A percentile compares a stretch with the other conserved stretches of the same genome.
phyloP scores from a whole-genome alignment of 2,329 filamentous ascomycete genomes.

The Sporothrix pallida region DNA sequence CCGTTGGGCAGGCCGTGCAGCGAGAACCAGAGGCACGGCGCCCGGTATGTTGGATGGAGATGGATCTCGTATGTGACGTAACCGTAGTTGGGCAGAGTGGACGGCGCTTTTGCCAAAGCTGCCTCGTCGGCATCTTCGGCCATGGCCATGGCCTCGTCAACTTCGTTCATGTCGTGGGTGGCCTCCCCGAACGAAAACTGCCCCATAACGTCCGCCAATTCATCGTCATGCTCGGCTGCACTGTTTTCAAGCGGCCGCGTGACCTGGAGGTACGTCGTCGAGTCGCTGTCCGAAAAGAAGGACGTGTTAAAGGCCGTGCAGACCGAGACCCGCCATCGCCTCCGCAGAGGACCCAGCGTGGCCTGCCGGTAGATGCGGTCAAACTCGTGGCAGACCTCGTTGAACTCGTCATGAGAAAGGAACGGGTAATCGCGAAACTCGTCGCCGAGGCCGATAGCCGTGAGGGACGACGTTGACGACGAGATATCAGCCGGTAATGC shows the following conservation, averaged over 20 bases:
- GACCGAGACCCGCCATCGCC: slow-evolving; percentile 60
- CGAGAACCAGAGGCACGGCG: slow-evolving; percentile 78
- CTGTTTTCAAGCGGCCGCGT: slow-evolving; percentile 57
- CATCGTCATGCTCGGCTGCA: slow-evolving; percentile 45
- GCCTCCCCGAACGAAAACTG: slow-evolving; percentile 51
- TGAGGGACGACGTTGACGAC: neutral
- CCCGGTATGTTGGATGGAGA: slow-evolving; percentile 74
- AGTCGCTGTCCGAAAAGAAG: slow-evolving; percentile 51
- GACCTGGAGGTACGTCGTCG: slow-evolving; percentile 62
- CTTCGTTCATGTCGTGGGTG: neutral
- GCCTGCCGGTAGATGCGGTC: slow-evolving; percentile 65
- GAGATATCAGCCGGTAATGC: neutral
- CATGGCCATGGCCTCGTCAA: slow-evolving; percentile 18
- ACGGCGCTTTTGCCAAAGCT: slow-evolving; percentile 45
- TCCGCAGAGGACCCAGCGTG: slow-evolving; percentile 60
- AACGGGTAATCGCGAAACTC: slow-evolving; percentile 64
- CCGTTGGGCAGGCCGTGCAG: slow-evolving; percentile 63
- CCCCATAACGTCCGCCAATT: slow-evolving; percentile 55
- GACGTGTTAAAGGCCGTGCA: slow-evolving; percentile 58
- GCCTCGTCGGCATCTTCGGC: slow-evolving; percentile 46
- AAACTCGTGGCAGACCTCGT: slow-evolving; percentile 66
- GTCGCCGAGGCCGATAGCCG: slow-evolving; percentile 36
- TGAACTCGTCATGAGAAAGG: slow-evolving; percentile 66
- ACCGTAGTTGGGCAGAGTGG: slow-evolving; percentile 45
- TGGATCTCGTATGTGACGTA: slow-evolving; percentile 75